phyloP scores from a whole-genome alignment of 257 asterid genomes.

The Phtheirospermum japonicum region DNA sequence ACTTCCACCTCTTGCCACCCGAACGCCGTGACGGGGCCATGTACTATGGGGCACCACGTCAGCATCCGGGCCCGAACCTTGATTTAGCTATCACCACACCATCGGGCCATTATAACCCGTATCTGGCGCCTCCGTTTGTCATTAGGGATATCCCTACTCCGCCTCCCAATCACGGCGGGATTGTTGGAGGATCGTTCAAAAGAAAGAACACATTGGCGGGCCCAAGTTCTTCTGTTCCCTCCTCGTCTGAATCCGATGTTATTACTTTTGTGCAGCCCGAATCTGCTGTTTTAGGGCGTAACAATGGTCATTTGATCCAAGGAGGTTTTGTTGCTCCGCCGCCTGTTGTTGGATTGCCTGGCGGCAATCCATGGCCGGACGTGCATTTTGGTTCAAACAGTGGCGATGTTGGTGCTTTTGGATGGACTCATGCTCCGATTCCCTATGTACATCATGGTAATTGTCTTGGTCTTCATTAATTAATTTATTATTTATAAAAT shows the following conservation, averaged over 20 bases:
- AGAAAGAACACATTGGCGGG: conserved; percentile 56
- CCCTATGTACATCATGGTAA: conserved; percentile 52
- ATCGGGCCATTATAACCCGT: conserved; percentile 52
- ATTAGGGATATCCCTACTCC: conserved; percentile 33
- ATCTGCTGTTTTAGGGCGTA: conserved; percentile 4
- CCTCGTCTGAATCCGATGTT: conserved; percentile 39
- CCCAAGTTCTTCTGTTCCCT: conserved; percentile 53
- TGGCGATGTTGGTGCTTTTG: conserved; percentile 46
- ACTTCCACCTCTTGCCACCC: conserved; percentile 42
- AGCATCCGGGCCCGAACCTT: conserved; percentile 32
- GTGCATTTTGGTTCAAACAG: conserved; percentile 43
- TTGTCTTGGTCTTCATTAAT: neutral
- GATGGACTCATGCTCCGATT: conserved; percentile 58
- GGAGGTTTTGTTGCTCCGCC: conserved; percentile 60
- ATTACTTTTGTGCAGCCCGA: neutral
- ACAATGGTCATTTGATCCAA: conserved; percentile 37
- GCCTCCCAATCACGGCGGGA: conserved; percentile 47
- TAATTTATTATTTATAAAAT: too few species aligned
- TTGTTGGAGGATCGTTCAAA: conserved; percentile 33
- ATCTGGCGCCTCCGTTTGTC: conserved; percentile 16
- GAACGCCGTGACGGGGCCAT: conserved; percentile 53
- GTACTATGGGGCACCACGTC: conserved; percentile 45
- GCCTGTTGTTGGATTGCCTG: conserved; percentile 52
- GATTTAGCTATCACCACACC: conserved; percentile 49
- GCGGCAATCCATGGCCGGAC: conserved; percentile 65